phyloP scores from a whole-genome alignment of 306 rosid genomes.

The Aeschynomene evenia region DNA sequence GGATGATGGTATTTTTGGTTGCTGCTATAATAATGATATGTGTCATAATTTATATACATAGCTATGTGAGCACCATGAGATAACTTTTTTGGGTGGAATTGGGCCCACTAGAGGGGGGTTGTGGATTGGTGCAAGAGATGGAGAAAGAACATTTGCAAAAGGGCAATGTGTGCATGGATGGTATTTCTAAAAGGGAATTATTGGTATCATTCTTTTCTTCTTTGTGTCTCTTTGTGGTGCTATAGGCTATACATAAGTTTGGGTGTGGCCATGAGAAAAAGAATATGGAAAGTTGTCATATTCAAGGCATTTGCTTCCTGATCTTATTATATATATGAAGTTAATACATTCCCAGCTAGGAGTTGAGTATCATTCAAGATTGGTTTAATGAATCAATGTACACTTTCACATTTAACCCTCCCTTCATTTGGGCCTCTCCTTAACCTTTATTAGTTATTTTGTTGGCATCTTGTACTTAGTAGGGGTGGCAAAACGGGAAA shows the following conservation, averaged over 20 bases:
- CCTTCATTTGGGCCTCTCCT: too few species aligned
- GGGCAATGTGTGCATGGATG: neutral
- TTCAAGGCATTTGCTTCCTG: constrained; percentile 12
- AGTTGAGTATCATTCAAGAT: constrained; percentile 8
- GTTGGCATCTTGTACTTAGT: too few species aligned
- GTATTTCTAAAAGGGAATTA: constrained; percentile 31
- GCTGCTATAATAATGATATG: constrained; percentile 12
- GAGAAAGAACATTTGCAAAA: constrained; percentile 57
- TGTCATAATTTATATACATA: constrained; percentile 34
- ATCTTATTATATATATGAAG: too few species aligned
- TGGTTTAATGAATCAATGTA: too few species aligned
- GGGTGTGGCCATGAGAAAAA: constrained; percentile 20
- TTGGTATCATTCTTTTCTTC: constrained; percentile 68
- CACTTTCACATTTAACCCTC: too few species aligned
- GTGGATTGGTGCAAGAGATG: constrained; percentile 38
- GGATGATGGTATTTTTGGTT: constrained; percentile 11
- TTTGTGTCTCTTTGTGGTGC: constrained; percentile 10
- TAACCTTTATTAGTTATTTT: too few species aligned
- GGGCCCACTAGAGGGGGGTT: constrained; percentile 16
- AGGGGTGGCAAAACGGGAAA: too few species aligned
- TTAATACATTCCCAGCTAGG: too few species aligned
- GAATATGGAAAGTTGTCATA: constrained; percentile 38
- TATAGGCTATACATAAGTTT: neutral
- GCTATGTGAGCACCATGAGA: constrained; percentile 6
- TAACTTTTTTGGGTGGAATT: constrained; percentile 18